Conservation (phyloP, 23 red algal species). For the Gracilaria gracilis region DNA sequence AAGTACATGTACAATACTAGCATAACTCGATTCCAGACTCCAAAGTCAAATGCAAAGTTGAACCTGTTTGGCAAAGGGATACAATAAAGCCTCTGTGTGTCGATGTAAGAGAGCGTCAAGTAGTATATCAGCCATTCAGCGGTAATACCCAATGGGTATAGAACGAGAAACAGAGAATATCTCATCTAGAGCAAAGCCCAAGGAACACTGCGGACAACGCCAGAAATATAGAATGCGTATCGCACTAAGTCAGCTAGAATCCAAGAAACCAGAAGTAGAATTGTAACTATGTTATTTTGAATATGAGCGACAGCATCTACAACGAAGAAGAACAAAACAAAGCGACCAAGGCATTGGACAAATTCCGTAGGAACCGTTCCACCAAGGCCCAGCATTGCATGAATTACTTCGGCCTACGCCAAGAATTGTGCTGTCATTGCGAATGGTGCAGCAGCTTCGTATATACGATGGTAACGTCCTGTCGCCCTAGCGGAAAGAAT, state of each 20-base stretch:
- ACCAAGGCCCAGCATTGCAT: conserved; percentile 65
- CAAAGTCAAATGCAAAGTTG: conserved; percentile 83
- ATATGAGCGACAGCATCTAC: conserved; percentile 49
- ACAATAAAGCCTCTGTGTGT: conserved; percentile 30
- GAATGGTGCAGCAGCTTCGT: conserved; percentile 17
- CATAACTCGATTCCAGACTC: conserved; percentile 62
- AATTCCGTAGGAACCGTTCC: conserved; percentile 50
- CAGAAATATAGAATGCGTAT: conserved; percentile 66
- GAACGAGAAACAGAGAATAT: conserved; percentile 70
- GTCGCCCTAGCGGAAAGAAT: background rate
- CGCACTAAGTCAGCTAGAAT: conserved; percentile 67
- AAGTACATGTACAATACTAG: conserved; percentile 65
- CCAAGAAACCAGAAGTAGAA: conserved; percentile 50
- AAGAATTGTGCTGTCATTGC: conserved; percentile 44
- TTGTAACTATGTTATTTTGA: conserved; percentile 1
- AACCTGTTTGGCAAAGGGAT: conserved; percentile 61
- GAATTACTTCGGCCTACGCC: conserved; percentile 56
- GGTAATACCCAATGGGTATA: conserved; percentile 69
- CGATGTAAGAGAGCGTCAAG: conserved; percentile 46
- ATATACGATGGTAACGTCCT: background rate
- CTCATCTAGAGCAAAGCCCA: conserved; percentile 36
- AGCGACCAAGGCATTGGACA: conserved; percentile 56
- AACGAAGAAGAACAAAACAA: conserved; percentile 53
- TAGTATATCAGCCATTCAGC: conserved; percentile 72
- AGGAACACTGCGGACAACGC: background rate